Conservation (phyloP, 1,139 yeast species). For the Tardiomyces blankii region DNA sequence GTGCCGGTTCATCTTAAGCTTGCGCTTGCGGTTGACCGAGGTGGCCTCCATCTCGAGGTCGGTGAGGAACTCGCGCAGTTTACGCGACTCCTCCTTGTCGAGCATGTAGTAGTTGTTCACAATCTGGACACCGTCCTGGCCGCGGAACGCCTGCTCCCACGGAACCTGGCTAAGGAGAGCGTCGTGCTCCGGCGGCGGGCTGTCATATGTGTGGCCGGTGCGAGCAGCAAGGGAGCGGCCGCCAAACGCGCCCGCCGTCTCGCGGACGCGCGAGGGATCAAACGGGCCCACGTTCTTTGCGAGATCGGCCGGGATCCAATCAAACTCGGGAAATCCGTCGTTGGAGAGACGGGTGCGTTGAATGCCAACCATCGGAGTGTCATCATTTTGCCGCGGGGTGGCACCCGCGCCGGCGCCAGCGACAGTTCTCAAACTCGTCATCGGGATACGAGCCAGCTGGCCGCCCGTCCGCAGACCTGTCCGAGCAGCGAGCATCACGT, state of each 20-base stretch:
- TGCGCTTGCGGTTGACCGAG: constrained; percentile 33
- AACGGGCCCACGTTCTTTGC: background rate
- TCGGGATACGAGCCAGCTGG: background rate
- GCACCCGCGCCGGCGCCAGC: background rate
- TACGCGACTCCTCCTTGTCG: constrained; percentile 1
- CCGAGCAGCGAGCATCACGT: background rate
- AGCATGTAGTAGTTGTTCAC: background rate
- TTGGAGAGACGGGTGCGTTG: background rate
- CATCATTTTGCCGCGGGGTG: background rate
- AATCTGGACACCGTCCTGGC: background rate
- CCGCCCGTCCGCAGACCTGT: background rate
- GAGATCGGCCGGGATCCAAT: background rate
- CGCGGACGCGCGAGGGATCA: background rate
- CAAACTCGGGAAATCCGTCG: background rate
- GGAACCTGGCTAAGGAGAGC: constrained; percentile 3
- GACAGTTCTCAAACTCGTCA: background rate
- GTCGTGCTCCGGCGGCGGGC: background rate
- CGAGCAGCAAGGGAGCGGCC: background rate
- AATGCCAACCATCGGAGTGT: background rate
- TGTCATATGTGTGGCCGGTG: background rate
- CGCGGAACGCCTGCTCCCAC: background rate
- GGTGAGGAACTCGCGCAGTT: constrained; percentile 2
- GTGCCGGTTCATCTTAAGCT: constrained; percentile 37
- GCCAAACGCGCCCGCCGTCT: background rate
- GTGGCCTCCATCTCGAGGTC: constrained; percentile 19